Conservation (phyloP, 768 basidiomycete genomes). For the Leccinum subtestaceum region DNA sequence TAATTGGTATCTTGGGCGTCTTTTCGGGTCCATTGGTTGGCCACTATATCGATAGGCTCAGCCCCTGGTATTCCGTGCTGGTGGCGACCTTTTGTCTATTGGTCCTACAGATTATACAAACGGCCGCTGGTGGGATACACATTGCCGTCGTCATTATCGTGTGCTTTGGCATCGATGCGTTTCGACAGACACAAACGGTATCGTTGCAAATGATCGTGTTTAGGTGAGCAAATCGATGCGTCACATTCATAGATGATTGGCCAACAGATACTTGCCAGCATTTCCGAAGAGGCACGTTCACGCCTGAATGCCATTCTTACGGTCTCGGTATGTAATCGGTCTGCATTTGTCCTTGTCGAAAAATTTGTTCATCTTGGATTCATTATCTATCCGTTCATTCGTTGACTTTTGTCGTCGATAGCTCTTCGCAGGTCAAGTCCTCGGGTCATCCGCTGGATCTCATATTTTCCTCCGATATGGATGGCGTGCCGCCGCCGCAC, state of each 20-base stretch:
- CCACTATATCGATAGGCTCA: slow-evolving; percentile 30
- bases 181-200: slow-evolving; percentile 41
- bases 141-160: slow-evolving; percentile 40
- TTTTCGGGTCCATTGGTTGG: slow-evolving; percentile 27
- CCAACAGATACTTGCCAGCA: slow-evolving; percentile 14
- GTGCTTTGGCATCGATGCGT: slow-evolving; percentile 41
- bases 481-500: slow-evolving; percentile 34
- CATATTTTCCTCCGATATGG: slow-evolving; percentile 41
- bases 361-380: not conserved
- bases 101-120: slow-evolving; percentile 31
- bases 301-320: slow-evolving; percentile 31
- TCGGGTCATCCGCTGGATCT: slow-evolving; percentile 42
- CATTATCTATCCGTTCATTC: not conserved
- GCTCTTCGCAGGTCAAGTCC: slow-evolving; percentile 39
- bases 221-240: slow-evolving; percentile 12
- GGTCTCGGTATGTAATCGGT: slow-evolving; percentile 22
- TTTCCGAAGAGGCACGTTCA: slow-evolving; percentile 28
- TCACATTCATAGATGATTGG: not conserved
- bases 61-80: slow-evolving; percentile 43
- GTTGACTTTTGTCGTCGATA: slow-evolving; percentile 1
- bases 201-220: slow-evolving; percentile 29
- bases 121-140: slow-evolving; percentile 37
- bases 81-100: slow-evolving; percentile 31
- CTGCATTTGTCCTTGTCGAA: not conserved
- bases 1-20: slow-evolving; percentile 44